Evolutionary conservation across 2,329 filamentous ascomycete genomes (phyloP).

Genomic region (Chrysoporthe deuterocubensis): DNA sequence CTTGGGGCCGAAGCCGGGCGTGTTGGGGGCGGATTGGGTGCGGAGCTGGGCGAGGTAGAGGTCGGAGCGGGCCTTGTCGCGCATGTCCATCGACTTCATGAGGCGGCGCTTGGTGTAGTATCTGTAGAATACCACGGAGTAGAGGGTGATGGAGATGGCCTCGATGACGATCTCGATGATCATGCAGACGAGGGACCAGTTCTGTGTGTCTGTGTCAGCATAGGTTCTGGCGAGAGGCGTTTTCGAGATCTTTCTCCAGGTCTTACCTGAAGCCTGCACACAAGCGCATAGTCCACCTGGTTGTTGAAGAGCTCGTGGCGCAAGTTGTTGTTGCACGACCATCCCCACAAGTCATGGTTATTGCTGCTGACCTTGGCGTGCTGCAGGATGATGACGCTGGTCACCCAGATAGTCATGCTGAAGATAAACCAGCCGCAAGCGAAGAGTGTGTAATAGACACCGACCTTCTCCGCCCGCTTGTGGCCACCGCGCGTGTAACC

Average conservation of each 20-base stretch:
- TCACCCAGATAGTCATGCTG: constrained; percentile 88
- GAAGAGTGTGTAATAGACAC: constrained; percentile 94
- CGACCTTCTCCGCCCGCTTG: constrained; percentile 85
- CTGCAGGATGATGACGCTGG: constrained; percentile 84
- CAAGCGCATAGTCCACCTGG: constrained; percentile 83
- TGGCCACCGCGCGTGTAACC: constrained; percentile 91
- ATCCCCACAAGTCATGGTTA: constrained; percentile 95
- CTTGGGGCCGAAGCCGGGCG: constrained; percentile 81
- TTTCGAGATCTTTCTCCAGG: constrained; percentile 18
- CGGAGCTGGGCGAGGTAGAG: constrained; percentile 89
- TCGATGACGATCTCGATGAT: constrained; percentile 97
- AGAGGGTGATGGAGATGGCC: constrained; percentile 87
- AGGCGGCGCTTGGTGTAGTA: constrained; percentile 97
- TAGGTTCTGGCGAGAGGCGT: background rate
- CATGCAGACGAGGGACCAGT: constrained; percentile 95
- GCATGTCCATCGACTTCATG: constrained; percentile 93
- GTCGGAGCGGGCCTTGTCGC: constrained; percentile 91
- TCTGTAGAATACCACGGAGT: constrained; percentile 94
- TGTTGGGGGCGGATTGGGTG: constrained; percentile 90
- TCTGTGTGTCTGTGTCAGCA: constrained; percentile 55
- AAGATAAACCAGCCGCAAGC: constrained; percentile 92
- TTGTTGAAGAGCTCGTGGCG: constrained; percentile 76
- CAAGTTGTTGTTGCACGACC: constrained; percentile 92
- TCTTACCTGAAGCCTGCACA: constrained; percentile 84
- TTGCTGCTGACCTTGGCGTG: constrained; percentile 71